Conservation (phyloP, 73 alveolate genomes). For the Paramecium octaurelia region DNA sequence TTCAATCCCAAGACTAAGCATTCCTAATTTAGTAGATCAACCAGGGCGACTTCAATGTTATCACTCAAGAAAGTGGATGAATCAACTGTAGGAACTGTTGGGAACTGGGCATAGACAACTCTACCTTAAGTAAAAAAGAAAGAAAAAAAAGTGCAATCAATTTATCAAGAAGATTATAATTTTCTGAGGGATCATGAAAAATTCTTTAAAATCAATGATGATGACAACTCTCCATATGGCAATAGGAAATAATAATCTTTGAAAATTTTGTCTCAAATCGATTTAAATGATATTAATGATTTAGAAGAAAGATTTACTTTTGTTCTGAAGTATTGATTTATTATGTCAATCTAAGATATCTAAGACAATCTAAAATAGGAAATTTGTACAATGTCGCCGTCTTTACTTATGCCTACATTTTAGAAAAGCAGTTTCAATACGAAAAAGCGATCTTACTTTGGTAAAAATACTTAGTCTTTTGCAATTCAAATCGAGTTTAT, state of each 20-base stretch:
- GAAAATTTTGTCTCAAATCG: background rate
- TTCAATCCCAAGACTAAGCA: background rate
- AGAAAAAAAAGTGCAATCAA: background rate
- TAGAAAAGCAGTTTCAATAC: background rate
- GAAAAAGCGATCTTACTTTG: conserved; percentile 22
- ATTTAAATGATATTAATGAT: background rate
- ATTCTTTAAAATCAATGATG: background rate
- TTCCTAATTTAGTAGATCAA: background rate
- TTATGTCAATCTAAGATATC: background rate
- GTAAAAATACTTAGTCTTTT: conserved; percentile 34
- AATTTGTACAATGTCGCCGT: conserved; percentile 41
- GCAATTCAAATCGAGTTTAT: conserved; percentile 31
- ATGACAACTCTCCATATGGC: conserved; percentile 27
- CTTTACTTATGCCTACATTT: background rate
- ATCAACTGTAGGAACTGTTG: background rate
- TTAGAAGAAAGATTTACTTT: conserved; percentile 23
- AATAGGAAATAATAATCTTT: background rate
- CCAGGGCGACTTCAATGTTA: background rate
- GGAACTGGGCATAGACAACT: background rate
- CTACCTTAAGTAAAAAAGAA: background rate
- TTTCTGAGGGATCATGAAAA: background rate
- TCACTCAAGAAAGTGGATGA: background rate
- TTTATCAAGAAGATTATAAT: conserved; percentile 24
- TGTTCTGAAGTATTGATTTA: background rate
- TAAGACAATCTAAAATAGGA: background rate